Evolutionary conservation across 164 flowering plant species (phyloP).

Genomic region (Piper betle): DNA sequence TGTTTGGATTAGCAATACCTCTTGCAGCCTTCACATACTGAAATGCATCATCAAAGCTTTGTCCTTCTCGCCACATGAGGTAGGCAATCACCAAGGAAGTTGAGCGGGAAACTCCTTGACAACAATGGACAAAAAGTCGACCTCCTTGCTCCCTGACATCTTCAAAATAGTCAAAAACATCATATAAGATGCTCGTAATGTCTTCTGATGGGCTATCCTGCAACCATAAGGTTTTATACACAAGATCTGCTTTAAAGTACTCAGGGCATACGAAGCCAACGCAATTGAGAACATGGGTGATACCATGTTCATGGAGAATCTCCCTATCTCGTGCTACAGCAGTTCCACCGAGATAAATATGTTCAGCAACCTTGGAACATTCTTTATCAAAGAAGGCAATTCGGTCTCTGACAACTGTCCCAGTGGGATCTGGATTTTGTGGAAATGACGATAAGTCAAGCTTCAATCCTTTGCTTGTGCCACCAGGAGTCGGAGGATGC

Average conservation of each 20-base stretch:
- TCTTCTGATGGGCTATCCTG: slow-evolving; percentile 71
- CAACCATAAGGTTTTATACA: slow-evolving; percentile 80
- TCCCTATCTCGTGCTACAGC: slow-evolving; percentile 59
- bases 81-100: slow-evolving; percentile 72
- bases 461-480: slow-evolving; percentile 42
- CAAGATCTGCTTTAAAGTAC: slow-evolving; percentile 64
- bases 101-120: slow-evolving; percentile 72
- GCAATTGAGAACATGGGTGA: slow-evolving; percentile 76
- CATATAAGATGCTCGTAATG: slow-evolving; percentile 68
- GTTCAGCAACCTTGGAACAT: slow-evolving; percentile 58
- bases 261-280: slow-evolving; percentile 85
- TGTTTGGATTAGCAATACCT: slow-evolving; percentile 63
- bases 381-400: slow-evolving; percentile 75
- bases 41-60: slow-evolving; percentile 70
- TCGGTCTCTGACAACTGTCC: slow-evolving; percentile 42
- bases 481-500: slow-evolving; percentile 67
- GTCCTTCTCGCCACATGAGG: slow-evolving; percentile 71
- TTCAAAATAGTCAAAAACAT: slow-evolving; percentile 82
- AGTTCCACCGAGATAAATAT: slow-evolving; percentile 66
- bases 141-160: slow-evolving; percentile 66
- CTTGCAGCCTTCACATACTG: slow-evolving; percentile 64
- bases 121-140: slow-evolving; percentile 74
- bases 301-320: slow-evolving; percentile 39
- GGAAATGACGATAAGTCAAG: slow-evolving; percentile 65
- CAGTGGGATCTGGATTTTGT: slow-evolving; percentile 25